phyloP scores from a whole-genome alignment of 176 grass and related monocot species.

The Typha latifolia region DNA sequence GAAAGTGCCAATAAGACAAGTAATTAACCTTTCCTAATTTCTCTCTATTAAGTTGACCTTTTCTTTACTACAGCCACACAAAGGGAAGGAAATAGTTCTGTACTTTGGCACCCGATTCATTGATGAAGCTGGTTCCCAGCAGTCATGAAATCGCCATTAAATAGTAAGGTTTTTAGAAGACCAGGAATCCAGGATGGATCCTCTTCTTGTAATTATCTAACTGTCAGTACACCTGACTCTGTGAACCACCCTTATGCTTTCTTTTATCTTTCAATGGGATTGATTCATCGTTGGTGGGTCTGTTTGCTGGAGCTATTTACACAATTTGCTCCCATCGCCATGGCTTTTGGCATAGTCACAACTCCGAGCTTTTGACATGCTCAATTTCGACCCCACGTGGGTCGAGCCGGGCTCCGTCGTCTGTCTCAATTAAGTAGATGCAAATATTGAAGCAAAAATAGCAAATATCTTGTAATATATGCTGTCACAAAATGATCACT shows the following conservation, averaged over 20 bases:
- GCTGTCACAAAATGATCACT: too few relatives aligned
- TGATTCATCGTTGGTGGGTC: neutral
- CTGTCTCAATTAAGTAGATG: too few relatives aligned
- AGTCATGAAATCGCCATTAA: neutral
- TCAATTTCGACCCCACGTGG: too few relatives aligned
- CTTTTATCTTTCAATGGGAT: neutral
- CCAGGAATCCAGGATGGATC: too few relatives aligned
- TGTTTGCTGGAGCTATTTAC: neutral
- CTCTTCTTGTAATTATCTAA: too few relatives aligned
- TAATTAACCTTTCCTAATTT: neutral
- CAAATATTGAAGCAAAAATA: too few relatives aligned
- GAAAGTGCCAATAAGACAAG: neutral
- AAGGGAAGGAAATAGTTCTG: neutral
- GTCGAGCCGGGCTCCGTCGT: too few relatives aligned
- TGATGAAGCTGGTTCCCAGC: neutral
- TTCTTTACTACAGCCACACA: neutral
- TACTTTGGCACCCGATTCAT: neutral
- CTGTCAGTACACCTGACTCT: too few relatives aligned
- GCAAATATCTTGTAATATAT: too few relatives aligned
- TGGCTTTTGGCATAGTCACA: neutral
- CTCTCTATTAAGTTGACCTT: neutral
- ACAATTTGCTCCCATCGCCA: neutral
- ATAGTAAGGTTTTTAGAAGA: neutral
- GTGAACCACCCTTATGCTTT: neutral
- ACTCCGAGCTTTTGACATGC: neutral